A percentile compares a stretch with the other conserved stretches of the same genome.
Evolutionary conservation across 306 rosid genomes (phyloP).

Genomic region (Quercus gilva): DNA sequence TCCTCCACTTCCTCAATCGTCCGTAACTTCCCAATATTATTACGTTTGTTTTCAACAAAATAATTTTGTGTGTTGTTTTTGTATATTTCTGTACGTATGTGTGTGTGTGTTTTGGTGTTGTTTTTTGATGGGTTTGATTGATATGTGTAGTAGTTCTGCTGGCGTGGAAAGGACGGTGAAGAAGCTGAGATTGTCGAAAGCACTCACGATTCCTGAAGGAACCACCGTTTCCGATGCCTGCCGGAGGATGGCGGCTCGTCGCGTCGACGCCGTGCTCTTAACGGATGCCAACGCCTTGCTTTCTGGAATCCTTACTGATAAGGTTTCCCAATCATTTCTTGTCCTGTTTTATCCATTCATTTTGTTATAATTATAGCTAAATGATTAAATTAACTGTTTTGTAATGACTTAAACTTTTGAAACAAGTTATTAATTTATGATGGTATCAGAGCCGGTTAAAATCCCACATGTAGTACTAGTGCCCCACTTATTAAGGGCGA

Average conservation of each 20-base stretch:
- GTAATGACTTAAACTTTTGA: too few species aligned
- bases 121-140: neutral
- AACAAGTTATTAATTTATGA: too few species aligned
- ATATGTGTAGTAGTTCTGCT: conserved; percentile 52
- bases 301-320: conserved; percentile 91
- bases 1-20: conserved; percentile 57
- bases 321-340: conserved; percentile 38
- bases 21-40: neutral
- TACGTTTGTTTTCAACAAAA: too few species aligned
- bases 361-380: neutral
- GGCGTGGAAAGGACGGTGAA: conserved; percentile 87
- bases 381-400: too few species aligned
- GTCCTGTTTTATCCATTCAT: neutral
- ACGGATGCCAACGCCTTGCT: conserved; percentile 90
- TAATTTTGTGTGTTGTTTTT: too few species aligned
- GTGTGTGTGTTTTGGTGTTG: neutral
- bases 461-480: too few species aligned
- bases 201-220: conserved; percentile 88
- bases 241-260: conserved; percentile 90
- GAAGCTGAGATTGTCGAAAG: conserved; percentile 83
- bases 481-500: too few species aligned
- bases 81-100: too few species aligned
- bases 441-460: too few species aligned
- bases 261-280: conserved; percentile 75
- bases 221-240: conserved; percentile 93